These are phyloP conservation scores for Linaria vulgaris DNA, from an alignment of 257 asterid species.

Conservation along the genomic window DNA sequence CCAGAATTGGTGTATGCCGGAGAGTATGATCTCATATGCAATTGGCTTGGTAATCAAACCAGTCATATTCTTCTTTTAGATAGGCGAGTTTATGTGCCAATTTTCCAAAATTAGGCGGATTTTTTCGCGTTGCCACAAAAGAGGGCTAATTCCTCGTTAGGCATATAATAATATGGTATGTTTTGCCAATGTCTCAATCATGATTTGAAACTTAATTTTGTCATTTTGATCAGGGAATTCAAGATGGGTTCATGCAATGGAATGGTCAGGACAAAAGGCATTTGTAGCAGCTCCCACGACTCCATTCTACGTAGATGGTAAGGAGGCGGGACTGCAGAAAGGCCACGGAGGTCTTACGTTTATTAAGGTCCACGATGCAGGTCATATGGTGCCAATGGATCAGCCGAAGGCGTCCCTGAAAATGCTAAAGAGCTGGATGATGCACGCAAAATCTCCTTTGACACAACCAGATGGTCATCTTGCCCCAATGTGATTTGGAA, in stretches of 20 bases:
- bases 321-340: slow-evolving; percentile 44
- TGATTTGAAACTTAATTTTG: too few species aligned
- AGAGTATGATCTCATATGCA: slow-evolving; percentile 60
- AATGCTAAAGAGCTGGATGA: slow-evolving; percentile 53
- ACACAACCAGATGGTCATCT: slow-evolving; percentile 24
- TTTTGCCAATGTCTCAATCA: too few species aligned
- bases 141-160: too few species aligned
- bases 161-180: too few species aligned
- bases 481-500: slow-evolving; percentile 27
- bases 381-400: slow-evolving; percentile 72
- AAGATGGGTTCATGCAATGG: slow-evolving; percentile 60
- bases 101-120: too few species aligned
- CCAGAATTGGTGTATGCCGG: slow-evolving; percentile 50
- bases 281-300: slow-evolving; percentile 34
- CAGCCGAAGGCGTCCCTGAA: slow-evolving; percentile 52
- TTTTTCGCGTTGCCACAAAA: too few species aligned
- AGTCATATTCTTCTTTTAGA: too few species aligned
- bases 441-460: slow-evolving; percentile 26
- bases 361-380: slow-evolving; percentile 48
- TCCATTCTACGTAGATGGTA: slow-evolving; percentile 45
- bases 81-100: too few species aligned
- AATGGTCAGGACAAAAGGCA: slow-evolving; percentile 39
- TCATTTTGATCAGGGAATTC: slow-evolving; percentile 45
- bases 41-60: slow-evolving; percentile 51
- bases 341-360: slow-evolving; percentile 52